These are phyloP conservation scores for Mycena rosella DNA, from an alignment of 768 basidiomycete species.

Conservation along the genomic window DNA sequence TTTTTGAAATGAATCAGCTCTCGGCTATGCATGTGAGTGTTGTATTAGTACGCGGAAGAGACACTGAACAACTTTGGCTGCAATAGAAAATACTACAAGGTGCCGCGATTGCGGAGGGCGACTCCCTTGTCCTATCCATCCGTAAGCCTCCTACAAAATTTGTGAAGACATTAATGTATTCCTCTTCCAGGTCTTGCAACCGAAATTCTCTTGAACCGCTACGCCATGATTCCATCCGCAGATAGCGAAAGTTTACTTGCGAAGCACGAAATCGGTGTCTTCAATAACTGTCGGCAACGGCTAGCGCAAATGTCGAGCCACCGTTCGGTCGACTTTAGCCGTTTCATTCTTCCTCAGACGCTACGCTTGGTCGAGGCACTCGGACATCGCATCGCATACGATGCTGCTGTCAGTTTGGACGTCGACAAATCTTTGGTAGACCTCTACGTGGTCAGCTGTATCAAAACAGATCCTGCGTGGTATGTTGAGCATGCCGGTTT, in stretches of 20 bases:
- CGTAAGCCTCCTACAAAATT: no score
- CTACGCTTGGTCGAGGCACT: conserved; percentile 56
- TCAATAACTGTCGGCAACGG: conserved; percentile 33
- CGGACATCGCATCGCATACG: conserved; percentile 61
- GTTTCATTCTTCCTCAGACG: conserved; percentile 56
- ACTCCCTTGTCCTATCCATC: conserved; percentile 55
- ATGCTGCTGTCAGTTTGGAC: conserved; percentile 49
- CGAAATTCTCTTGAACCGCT: conserved; percentile 43
- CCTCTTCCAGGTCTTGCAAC: conserved; percentile 42
- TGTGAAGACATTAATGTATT: no score
- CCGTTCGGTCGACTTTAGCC: conserved; percentile 49
- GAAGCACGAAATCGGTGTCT: conserved; percentile 38
- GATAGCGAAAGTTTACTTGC: conserved; percentile 41
- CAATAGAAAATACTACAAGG: conserved; percentile 54
- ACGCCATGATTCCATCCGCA: conserved; percentile 31
- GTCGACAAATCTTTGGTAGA: conserved; percentile 51
- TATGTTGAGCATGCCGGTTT: conserved; percentile 52
- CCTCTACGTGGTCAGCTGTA: conserved; percentile 53
- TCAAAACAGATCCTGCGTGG: conserved; percentile 56
- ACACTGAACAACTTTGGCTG: no score
- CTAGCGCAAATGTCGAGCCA: conserved; percentile 43
- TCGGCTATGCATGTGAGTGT: conserved; percentile 46
- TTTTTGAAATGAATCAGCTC: conserved; percentile 55
- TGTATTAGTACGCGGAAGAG: not conserved
- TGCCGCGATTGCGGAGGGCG: conserved; percentile 60